Evolutionary conservation across 306 rosid genomes (phyloP).

Genomic region (Casuarina glauca): DNA sequence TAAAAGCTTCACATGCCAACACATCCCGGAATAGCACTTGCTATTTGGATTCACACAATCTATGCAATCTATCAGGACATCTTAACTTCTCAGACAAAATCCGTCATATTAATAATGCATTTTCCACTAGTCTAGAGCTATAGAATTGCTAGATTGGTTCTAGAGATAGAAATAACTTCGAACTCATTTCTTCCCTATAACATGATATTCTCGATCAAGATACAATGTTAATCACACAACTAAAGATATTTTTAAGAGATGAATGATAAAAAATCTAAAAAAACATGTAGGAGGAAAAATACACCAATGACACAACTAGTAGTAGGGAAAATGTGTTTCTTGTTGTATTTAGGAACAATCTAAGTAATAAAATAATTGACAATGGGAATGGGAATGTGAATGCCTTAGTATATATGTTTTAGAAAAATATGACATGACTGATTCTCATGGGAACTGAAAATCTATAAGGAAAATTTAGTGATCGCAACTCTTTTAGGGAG

Average conservation of each 20-base stretch:
- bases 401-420: neutral
- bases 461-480: neutral
- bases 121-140: neutral
- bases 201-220: neutral
- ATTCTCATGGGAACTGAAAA: neutral
- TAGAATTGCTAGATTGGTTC: neutral
- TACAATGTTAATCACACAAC: neutral
- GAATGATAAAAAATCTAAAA: neutral
- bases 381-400: neutral
- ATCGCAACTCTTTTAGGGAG: neutral
- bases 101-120: neutral
- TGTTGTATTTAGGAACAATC: neutral
- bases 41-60: slow-evolving; percentile 11
- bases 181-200: neutral
- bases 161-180: neutral
- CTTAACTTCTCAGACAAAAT: neutral
- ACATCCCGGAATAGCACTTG: slow-evolving; percentile 8
- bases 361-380: neutral
- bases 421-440: neutral
- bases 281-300: neutral
- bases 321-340: neutral
- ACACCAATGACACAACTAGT: neutral
- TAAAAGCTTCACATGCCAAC: slow-evolving; percentile 20
- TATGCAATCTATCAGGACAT: neutral
- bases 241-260: neutral